Conservation (phyloP, 441 rosid species). For the Theobroma grandiflorum region DNA sequence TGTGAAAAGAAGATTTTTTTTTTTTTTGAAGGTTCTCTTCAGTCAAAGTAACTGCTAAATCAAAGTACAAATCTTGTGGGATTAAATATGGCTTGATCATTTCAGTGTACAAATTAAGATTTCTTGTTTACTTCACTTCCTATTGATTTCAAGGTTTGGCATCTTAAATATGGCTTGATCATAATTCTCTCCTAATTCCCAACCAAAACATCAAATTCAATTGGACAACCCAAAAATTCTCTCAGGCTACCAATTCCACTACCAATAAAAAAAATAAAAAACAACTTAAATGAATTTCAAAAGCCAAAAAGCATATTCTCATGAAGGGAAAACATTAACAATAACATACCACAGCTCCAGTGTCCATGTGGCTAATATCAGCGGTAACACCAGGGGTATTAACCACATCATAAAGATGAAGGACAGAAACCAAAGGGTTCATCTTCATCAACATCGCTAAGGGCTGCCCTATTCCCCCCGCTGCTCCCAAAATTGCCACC, state of each 20-base stretch:
- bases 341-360: constrained; percentile 64
- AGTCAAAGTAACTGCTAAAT: neutral
- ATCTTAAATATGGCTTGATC: neutral
- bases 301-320: neutral
- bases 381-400: constrained; percentile 91
- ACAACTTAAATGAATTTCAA: neutral
- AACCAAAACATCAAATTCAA: constrained; percentile 8
- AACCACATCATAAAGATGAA: constrained; percentile 87
- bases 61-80: neutral
- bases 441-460: constrained; percentile 86
- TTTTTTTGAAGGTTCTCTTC: neutral
- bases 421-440: constrained; percentile 87
- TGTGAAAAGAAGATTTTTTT: neutral
- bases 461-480: constrained; percentile 96
- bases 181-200: constrained; percentile 1
- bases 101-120: too few species aligned
- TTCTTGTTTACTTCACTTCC: neutral
- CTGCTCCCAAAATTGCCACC: constrained; percentile 89
- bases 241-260: neutral
- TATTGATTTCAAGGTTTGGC: constrained; percentile 6
- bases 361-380: constrained; percentile 92
- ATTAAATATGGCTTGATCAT: too few species aligned
- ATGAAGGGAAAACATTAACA: neutral
- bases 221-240: neutral
- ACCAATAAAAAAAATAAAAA: neutral